Evolutionary conservation across 371 early-diverging fungal genomes (phyloP).

Genomic region (Mortierella sp.): DNA sequence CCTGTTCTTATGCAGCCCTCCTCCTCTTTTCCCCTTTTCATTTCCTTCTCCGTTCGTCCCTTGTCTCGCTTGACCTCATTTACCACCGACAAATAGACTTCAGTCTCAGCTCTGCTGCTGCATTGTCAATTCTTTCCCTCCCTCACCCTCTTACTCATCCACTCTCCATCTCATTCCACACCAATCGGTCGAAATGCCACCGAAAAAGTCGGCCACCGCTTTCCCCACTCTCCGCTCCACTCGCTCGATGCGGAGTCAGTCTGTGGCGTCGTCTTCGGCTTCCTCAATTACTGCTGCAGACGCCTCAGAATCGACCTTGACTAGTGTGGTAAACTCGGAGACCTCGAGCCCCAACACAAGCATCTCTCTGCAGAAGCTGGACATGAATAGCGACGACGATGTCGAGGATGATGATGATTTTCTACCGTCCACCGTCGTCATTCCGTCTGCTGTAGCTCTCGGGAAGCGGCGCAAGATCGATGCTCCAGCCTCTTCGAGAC

Average conservation of each 20-base stretch:
- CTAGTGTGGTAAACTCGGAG: constrained; percentile 15
- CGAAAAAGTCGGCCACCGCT: constrained; percentile 28
- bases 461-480: constrained; percentile 47
- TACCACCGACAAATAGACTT: no score
- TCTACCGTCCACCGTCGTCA: constrained; percentile 31
- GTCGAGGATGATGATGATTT: constrained; percentile 28
- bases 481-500: constrained; percentile 14
- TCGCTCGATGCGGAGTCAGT: constrained; percentile 24
- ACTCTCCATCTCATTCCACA: background rate
- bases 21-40: no score
- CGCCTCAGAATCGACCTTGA: constrained; percentile 20
- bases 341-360: constrained; percentile 34
- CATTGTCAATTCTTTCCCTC: background rate
- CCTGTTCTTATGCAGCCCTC: no score
- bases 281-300: constrained; percentile 25
- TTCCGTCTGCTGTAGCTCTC: constrained; percentile 49
- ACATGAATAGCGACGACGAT: constrained; percentile 24
- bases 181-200: constrained; percentile 21
- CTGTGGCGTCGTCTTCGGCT: constrained; percentile 23
- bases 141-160: background rate
- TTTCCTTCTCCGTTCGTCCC: no score
- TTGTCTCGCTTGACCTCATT: no score
- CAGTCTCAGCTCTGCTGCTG: no score
- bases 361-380: constrained; percentile 27
- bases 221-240: constrained; percentile 11